Conservation (phyloP, 2,329 filamentous ascomycete genomes). For the Aspergillaceae sp. region DNA sequence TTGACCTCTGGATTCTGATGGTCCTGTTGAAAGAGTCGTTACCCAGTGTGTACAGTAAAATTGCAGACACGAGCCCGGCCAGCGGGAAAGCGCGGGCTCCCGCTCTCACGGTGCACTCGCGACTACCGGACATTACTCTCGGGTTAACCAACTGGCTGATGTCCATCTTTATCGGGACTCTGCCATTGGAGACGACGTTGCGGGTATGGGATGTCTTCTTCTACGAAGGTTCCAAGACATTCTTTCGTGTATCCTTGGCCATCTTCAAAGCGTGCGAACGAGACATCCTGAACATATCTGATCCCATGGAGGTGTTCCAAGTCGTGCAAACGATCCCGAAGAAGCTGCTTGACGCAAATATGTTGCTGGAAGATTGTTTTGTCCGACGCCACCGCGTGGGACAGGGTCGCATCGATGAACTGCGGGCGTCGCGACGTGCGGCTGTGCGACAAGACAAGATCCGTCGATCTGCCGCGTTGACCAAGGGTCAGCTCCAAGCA, state of each 20-base stretch:
- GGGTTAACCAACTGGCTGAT: constrained; percentile 97
- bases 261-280: constrained; percentile 83
- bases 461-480: constrained; percentile 29
- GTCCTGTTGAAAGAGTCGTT: constrained; percentile 71
- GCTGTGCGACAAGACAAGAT: constrained; percentile 35
- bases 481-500: constrained; percentile 24
- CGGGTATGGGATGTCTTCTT: constrained; percentile 95
- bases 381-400: constrained; percentile 70
- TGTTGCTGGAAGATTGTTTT: constrained; percentile 74
- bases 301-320: constrained; percentile 94
- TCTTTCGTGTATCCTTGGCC: constrained; percentile 83
- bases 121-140: constrained; percentile 80
- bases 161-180: constrained; percentile 87
- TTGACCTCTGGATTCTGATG: constrained; percentile 92
- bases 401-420: constrained; percentile 70
- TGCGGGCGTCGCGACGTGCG: constrained; percentile 59
- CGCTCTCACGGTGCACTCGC: constrained; percentile 36
- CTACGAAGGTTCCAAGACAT: constrained; percentile 86
- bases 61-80: constrained; percentile 58
- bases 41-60: constrained; percentile 77
- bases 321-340: constrained; percentile 83
- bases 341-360: constrained; percentile 70
- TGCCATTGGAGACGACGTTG: constrained; percentile 84
- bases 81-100: constrained; percentile 32
- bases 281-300: constrained; percentile 68